These are phyloP conservation scores for Pistacia vera DNA, from an alignment of 345 rosid genomes.

Conservation along the genomic window DNA sequence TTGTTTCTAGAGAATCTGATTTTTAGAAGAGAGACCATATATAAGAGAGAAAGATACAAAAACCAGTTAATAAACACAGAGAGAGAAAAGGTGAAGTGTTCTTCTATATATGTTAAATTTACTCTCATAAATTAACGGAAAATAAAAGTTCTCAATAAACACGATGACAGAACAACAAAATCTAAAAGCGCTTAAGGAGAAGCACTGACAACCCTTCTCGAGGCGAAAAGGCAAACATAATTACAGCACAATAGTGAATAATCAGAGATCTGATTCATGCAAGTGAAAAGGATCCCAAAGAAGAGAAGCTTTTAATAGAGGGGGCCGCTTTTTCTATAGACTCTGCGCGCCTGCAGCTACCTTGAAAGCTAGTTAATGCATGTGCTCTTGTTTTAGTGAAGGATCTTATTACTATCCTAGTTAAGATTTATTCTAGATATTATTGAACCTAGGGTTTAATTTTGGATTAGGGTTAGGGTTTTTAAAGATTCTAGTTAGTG, in stretches of 20 bases:
- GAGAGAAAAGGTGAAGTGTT: background rate
- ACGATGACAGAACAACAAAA: background rate
- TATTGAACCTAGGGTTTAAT: too few relatives aligned
- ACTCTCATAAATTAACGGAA: background rate
- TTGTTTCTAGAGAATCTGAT: background rate
- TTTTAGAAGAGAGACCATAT: background rate
- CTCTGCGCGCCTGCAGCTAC: background rate
- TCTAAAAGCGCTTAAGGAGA: background rate
- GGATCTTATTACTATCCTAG: background rate
- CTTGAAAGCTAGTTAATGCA: background rate
- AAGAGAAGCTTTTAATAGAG: background rate
- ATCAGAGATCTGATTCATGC: too few relatives aligned
- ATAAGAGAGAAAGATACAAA: background rate
- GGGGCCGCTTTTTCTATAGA: background rate
- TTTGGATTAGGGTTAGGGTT: background rate
- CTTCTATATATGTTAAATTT: background rate
- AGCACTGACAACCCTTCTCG: constrained; percentile 1
- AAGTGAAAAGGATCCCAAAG: background rate
- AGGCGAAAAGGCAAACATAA: background rate
- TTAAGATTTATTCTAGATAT: background rate
- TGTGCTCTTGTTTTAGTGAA: background rate
- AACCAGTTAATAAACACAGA: background rate
- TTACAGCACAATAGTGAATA: background rate
- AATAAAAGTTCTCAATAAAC: background rate
- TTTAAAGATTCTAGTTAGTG: background rate